A percentile compares a stretch with the other conserved stretches of the same genome.
Evolutionary conservation across 306 rosid genomes (phyloP).

Genomic region (Parietaria judaica): DNA sequence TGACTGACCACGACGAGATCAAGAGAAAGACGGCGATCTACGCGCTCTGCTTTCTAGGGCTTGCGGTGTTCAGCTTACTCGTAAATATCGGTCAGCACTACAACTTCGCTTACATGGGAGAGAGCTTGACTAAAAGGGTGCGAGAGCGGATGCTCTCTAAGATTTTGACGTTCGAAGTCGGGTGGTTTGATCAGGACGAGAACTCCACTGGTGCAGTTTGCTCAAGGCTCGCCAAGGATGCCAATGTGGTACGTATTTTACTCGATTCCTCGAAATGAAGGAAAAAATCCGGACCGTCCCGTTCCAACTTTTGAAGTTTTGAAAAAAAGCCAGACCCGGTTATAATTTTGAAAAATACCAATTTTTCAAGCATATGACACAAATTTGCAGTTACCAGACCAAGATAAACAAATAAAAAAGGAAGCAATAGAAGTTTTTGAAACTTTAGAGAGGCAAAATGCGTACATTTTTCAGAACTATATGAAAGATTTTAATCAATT

Average conservation of each 20-base stretch:
- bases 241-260: constrained; percentile 62
- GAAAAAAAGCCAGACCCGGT: too few relatives aligned
- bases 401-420: too few relatives aligned
- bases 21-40: constrained; percentile 40
- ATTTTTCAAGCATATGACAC: too few relatives aligned
- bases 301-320: too few relatives aligned
- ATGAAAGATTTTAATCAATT: too few relatives aligned
- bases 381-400: too few relatives aligned
- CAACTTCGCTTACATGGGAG: constrained; percentile 89
- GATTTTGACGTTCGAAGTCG: constrained; percentile 77
- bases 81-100: constrained; percentile 62
- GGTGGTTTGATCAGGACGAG: constrained; percentile 78
- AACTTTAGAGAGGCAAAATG: too few relatives aligned
- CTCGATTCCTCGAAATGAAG: background rate
- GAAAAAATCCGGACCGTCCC: too few relatives aligned
- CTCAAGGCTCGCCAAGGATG: constrained; percentile 73
- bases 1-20: constrained; percentile 56
- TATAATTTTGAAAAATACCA: too few relatives aligned
- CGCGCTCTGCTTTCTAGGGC: constrained; percentile 41
- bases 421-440: too few relatives aligned
- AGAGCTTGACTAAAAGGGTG: constrained; percentile 61
- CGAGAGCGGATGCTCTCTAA: constrained; percentile 69
- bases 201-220: constrained; percentile 76
- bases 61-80: constrained; percentile 41
- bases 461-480: too few relatives aligned